phyloP scores from a whole-genome alignment of 352 stramenopile species.

The Pythium brachiatum region DNA sequence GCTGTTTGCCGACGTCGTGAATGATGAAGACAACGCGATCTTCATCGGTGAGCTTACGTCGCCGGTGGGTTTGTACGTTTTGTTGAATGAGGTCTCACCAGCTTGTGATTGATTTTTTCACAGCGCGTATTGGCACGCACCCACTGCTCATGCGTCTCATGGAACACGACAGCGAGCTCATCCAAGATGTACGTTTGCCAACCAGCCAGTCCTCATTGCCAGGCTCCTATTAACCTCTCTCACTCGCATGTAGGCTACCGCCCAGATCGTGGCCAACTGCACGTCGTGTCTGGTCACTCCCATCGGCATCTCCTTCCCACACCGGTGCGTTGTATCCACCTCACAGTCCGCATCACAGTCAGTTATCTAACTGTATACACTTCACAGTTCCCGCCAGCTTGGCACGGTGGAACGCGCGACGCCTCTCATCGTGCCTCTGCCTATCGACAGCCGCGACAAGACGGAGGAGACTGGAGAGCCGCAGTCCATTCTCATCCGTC shows the following conservation, averaged over 20 bases:
- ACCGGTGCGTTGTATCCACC: conserved; percentile 16
- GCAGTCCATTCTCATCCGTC: conserved; percentile 68
- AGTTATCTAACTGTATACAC: too few species aligned
- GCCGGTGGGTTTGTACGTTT: not conserved
- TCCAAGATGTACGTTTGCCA: conserved; percentile 52
- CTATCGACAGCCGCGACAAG: conserved; percentile 56
- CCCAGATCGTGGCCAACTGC: conserved; percentile 64
- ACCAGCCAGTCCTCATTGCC: not conserved
- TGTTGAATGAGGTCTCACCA: not conserved
- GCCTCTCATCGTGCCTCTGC: conserved; percentile 54
- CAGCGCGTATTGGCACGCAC: conserved; percentile 67
- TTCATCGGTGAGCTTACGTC: conserved; percentile 47
- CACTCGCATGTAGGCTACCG: conserved; percentile 69
- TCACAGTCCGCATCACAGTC: too few species aligned
- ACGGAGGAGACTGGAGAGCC: conserved; percentile 22
- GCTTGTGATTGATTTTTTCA: conserved; percentile 3
- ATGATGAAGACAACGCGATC: conserved; percentile 81
- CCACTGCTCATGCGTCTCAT: conserved; percentile 68
- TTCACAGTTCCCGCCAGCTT: conserved; percentile 48
- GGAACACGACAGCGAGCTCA: conserved; percentile 71
- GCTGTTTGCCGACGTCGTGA: conserved; percentile 50
- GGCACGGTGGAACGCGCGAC: conserved; percentile 51
- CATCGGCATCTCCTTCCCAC: conserved; percentile 68
- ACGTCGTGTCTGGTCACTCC: conserved; percentile 40
- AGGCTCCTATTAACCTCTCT: not conserved